A percentile compares a stretch with the other conserved stretches of the same genome.
These are phyloP conservation scores for Caloboletus inedulis DNA, from an alignment of 1,284 basidiomycete genomes.

Conservation along the genomic window DNA sequence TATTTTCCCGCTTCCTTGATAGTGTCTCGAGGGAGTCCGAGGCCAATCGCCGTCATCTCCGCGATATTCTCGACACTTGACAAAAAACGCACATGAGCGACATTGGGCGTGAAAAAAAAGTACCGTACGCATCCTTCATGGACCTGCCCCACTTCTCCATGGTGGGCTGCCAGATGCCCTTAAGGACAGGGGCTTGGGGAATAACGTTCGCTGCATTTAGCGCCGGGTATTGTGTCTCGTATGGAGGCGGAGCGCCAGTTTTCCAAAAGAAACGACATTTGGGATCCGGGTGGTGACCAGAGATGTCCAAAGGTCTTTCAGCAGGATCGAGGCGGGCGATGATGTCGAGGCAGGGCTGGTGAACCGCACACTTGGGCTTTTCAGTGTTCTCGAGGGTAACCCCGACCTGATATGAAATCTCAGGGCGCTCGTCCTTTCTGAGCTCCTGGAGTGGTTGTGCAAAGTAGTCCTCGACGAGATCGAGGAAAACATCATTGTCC, in stretches of 20 bases:
- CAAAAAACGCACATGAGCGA: neutral
- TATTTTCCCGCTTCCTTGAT: slow-evolving; percentile 79
- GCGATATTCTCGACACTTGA: slow-evolving; percentile 74
- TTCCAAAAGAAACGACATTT: slow-evolving; percentile 93
- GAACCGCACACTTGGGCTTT: slow-evolving; percentile 81
- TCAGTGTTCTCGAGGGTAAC: slow-evolving; percentile 92
- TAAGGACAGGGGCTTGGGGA: slow-evolving; percentile 45
- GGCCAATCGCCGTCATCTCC: slow-evolving; percentile 79
- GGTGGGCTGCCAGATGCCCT: slow-evolving; percentile 32
- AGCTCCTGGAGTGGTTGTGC: slow-evolving; percentile 61
- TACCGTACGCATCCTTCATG: slow-evolving; percentile 81
- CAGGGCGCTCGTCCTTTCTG: slow-evolving; percentile 74
- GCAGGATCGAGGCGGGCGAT: slow-evolving; percentile 69
- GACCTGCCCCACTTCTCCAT: slow-evolving; percentile 83
- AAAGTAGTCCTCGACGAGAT: slow-evolving; percentile 87
- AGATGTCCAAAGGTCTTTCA: slow-evolving; percentile 81
- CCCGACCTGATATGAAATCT: slow-evolving; percentile 76
- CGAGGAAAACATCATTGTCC: slow-evolving; percentile 77
- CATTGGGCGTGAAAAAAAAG: neutral
- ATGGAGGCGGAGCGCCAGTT: slow-evolving; percentile 76
- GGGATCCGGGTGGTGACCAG: slow-evolving; percentile 77
- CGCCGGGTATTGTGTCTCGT: slow-evolving; percentile 70
- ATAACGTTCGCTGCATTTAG: slow-evolving; percentile 80
- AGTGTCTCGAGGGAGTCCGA: slow-evolving; percentile 64
- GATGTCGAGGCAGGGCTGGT: slow-evolving; percentile 69